Evolutionary conservation across 192 early-diverging fungal species (phyloP).

Genomic region (Rhizophagus prolifer): DNA sequence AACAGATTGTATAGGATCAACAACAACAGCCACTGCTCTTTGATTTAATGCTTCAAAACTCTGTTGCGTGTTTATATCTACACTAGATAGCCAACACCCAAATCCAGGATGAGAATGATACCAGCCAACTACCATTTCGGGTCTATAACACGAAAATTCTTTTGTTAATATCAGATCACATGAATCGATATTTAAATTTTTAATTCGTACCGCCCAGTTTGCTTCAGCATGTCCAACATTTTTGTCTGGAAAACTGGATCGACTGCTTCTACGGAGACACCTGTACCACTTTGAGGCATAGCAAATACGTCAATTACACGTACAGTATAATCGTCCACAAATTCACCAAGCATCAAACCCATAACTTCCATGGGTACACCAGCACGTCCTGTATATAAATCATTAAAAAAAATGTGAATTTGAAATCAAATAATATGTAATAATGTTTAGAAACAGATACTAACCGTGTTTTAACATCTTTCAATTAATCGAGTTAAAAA

Average conservation of each 20-base stretch:
- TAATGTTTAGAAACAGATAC: not conserved
- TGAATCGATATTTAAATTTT: not conserved
- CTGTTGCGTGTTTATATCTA: constrained; percentile 99
- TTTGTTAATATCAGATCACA: not conserved
- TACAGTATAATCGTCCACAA: constrained; percentile 99
- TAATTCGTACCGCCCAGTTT: constrained; percentile 81
- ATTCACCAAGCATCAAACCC: constrained; percentile 99
- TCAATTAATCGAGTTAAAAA: not conserved
- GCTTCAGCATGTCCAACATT: constrained; percentile 99
- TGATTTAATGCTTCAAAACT: constrained; percentile 92
- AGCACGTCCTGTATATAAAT: constrained; percentile 72
- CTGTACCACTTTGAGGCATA: constrained; percentile 99
- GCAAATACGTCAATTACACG: constrained; percentile 99
- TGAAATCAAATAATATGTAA: constrained; percentile 25
- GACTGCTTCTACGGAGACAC: constrained; percentile 98
- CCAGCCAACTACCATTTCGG: constrained; percentile 99
- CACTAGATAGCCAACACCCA: constrained; percentile 99
- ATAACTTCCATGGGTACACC: constrained; percentile 99
- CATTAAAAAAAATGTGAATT: not conserved
- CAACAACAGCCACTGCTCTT: constrained; percentile 95
- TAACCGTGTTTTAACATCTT: constrained; percentile 89
- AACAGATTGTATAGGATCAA: constrained; percentile 99
- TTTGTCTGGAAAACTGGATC: constrained; percentile 99
- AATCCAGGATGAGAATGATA: constrained; percentile 99
- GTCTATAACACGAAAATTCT: constrained; percentile 50